A percentile compares a stretch with the other conserved stretches of the same genome.
Evolutionary conservation across 805 yeast species (phyloP).

Genomic region (Wickerhamomyces sydowiorum): DNA sequence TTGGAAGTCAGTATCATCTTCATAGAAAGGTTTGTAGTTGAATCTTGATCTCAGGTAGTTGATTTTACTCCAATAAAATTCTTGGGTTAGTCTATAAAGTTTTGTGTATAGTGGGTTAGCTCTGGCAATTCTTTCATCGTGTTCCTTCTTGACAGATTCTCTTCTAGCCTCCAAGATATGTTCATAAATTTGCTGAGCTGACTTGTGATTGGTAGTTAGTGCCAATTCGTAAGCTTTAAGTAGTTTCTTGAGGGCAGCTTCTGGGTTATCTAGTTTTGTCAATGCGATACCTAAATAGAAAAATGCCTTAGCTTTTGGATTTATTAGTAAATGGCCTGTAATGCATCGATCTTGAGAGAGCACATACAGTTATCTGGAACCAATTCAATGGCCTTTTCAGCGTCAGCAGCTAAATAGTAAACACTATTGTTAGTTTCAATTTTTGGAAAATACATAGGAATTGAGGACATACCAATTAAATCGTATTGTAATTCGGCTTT

Average conservation of each 20-base stretch:
- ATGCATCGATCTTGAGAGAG: too few relatives aligned
- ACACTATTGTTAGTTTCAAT: too few relatives aligned
- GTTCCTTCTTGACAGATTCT: background rate
- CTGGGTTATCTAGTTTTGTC: constrained; percentile 19
- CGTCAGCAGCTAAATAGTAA: too few relatives aligned
- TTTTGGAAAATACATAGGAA: too few relatives aligned
- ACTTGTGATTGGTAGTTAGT: constrained; percentile 18
- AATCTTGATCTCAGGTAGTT: background rate
- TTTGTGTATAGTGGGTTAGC: constrained; percentile 2
- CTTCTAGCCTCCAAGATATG: constrained; percentile 15
- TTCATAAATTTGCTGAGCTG: constrained; percentile 18
- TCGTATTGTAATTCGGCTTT: constrained; percentile 19
- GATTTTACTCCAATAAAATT: background rate
- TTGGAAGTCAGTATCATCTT: constrained; percentile 8
- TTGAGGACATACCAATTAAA: constrained; percentile 14
- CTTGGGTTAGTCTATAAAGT: background rate
- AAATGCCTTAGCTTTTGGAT: constrained; percentile 3
- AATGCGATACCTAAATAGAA: constrained; percentile 18
- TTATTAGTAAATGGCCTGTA: too few relatives aligned
- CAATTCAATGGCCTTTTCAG: constrained; percentile 20
- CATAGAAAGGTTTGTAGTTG: constrained; percentile 11
- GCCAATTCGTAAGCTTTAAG: constrained; percentile 23
- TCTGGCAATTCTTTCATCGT: constrained; percentile 4
- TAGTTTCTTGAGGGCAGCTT: constrained; percentile 18
- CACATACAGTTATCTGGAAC: constrained; percentile 16